phyloP scores from a whole-genome alignment of 129 eudicot genomes.

The Deinandra increscens region DNA sequence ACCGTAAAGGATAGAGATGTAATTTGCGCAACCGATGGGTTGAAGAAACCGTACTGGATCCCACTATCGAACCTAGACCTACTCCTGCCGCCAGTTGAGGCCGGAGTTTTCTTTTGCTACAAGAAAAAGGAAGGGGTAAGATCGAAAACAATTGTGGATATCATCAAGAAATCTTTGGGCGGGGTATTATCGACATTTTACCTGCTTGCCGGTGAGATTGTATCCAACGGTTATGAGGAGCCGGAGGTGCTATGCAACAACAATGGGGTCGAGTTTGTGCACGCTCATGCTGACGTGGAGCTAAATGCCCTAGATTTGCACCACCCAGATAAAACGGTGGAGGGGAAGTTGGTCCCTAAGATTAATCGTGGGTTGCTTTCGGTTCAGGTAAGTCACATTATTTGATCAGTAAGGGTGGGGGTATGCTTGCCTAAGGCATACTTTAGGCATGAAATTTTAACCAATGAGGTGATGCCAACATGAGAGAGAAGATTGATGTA shows the following conservation, averaged over 20 bases:
- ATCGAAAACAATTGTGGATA: constrained; percentile 13
- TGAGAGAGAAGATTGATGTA: too few relatives aligned
- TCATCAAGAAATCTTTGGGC: constrained; percentile 42
- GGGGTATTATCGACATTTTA: constrained; percentile 37
- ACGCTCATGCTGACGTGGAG: constrained; percentile 35
- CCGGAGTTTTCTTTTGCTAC: constrained; percentile 52
- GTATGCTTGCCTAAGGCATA: too few relatives aligned
- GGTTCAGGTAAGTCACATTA: constrained; percentile 30
- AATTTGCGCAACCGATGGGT: neutral
- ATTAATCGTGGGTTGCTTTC: constrained; percentile 39
- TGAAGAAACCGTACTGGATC: constrained; percentile 36
- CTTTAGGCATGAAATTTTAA: too few relatives aligned
- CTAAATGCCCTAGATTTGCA: constrained; percentile 32
- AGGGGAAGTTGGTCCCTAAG: constrained; percentile 45
- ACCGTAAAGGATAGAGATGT: constrained; percentile 5
- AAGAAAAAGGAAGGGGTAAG: neutral
- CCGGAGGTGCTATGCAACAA: constrained; percentile 58
- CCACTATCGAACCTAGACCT: constrained; percentile 57
- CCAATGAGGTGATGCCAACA: too few relatives aligned
- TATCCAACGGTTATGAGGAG: constrained; percentile 41
- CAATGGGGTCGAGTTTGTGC: constrained; percentile 50
- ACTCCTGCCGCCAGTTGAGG: constrained; percentile 45
- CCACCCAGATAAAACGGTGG: constrained; percentile 32
- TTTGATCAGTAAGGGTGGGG: too few relatives aligned
- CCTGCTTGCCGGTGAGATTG: constrained; percentile 54